Evolutionary conservation across 352 stramenopile species (phyloP).

Genomic region (Phytophthora capsici): DNA sequence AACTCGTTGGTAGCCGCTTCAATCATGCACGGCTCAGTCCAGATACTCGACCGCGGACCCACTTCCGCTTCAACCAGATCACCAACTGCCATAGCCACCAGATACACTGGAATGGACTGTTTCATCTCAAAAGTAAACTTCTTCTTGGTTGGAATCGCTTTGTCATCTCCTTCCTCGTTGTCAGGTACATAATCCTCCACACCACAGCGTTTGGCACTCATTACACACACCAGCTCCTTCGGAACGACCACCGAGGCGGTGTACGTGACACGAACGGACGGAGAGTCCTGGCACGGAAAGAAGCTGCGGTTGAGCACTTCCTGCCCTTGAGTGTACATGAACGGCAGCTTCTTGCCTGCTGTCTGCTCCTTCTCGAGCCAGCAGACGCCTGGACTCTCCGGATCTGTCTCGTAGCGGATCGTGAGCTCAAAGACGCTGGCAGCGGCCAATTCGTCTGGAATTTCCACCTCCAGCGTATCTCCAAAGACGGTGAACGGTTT

Average conservation of each 20-base stretch:
- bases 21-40: conserved; percentile 85
- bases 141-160: conserved; percentile 25
- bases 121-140: conserved; percentile 81
- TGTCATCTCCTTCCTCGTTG: conserved; percentile 16
- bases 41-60: conserved; percentile 76
- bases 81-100: conserved; percentile 85
- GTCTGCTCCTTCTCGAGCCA: conserved; percentile 89
- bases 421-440: conserved; percentile 33
- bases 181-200: conserved; percentile 31
- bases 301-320: conserved; percentile 88
- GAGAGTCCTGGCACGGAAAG: conserved; percentile 93
- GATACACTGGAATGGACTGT: conserved; percentile 86
- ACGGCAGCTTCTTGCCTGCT: conserved; percentile 75
- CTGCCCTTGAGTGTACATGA: conserved; percentile 88
- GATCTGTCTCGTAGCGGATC: conserved; percentile 71
- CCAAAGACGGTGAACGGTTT: conserved; percentile 74
- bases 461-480: conserved; percentile 54
- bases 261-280: conserved; percentile 96
- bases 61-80: conserved; percentile 74
- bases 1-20: conserved; percentile 79
- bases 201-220: conserved; percentile 70
- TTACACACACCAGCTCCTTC: conserved; percentile 89
- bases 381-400: conserved; percentile 76
- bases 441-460: conserved; percentile 39
- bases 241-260: conserved; percentile 92